Evolutionary conservation across 1,284 basidiomycete genomes (phyloP).

Genomic region (Microbotryomycetes sp.): DNA sequence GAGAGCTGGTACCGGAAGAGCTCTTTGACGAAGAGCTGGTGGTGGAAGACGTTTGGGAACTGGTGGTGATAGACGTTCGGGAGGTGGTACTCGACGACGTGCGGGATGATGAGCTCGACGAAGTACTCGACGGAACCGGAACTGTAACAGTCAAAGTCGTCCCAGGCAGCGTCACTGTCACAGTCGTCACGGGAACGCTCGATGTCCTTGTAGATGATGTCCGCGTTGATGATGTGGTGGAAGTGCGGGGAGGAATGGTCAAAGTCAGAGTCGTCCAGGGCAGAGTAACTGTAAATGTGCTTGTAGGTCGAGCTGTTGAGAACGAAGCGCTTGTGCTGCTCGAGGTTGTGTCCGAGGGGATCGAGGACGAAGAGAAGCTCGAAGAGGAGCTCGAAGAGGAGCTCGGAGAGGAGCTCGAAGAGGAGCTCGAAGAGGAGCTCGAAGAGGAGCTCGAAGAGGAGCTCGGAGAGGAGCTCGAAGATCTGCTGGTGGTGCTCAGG

Average conservation of each 20-base stretch:
- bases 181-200: neutral
- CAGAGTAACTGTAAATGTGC: neutral
- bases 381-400: slow-evolving; percentile 15
- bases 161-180: neutral
- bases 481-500: neutral
- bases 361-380: neutral
- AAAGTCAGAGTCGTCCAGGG: neutral
- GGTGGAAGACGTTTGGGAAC: no score
- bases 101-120: no score
- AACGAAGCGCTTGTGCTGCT: slow-evolving; percentile 9
- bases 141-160: neutral
- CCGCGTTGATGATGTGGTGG: neutral
- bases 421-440: slow-evolving; percentile 10
- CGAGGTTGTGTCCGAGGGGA: no score
- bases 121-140: neutral
- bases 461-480: neutral
- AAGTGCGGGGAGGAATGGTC: neutral
- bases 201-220: neutral
- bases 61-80: neutral
- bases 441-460: neutral
- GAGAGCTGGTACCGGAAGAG: no score
- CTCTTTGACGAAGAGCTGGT: no score
- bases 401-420: neutral
- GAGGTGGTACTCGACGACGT: neutral
- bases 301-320: neutral